Percentiles rank a stretch among this genome's conserved stretches.
Conservation (phyloP, 2,329 filamentous ascomycete genomes). For the Didymella pinodella region DNA sequence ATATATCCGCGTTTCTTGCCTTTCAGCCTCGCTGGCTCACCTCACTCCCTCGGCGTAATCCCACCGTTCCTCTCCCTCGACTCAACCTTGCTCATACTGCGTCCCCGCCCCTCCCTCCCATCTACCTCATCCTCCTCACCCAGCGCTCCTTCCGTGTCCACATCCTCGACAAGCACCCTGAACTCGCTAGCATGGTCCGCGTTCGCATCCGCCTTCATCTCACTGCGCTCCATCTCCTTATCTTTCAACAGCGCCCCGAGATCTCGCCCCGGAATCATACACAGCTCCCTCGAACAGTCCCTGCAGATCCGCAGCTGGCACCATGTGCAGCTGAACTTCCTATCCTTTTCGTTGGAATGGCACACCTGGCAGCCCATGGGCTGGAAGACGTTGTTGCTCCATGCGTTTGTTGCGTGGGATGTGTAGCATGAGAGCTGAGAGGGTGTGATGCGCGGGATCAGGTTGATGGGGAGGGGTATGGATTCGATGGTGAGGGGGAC, state of each 20-base stretch:
- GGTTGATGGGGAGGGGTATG: constrained; percentile 21
- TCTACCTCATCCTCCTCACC: constrained; percentile 7
- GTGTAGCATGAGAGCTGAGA: constrained; percentile 47
- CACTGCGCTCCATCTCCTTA: background rate
- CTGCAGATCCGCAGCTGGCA: constrained; percentile 49
- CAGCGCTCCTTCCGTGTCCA: constrained; percentile 7
- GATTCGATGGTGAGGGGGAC: constrained; percentile 33
- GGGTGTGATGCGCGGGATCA: constrained; percentile 41
- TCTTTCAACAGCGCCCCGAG: constrained; percentile 31
- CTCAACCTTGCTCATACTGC: constrained; percentile 8
- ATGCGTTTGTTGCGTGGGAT: constrained; percentile 36
- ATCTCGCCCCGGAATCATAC: constrained; percentile 28
- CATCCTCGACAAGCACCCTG: constrained; percentile 16
- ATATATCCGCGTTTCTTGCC: background rate
- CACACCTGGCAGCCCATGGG: constrained; percentile 51
- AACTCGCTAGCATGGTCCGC: background rate
- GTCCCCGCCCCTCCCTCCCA: constrained; percentile 2
- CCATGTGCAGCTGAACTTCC: constrained; percentile 48
- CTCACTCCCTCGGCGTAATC: constrained; percentile 4
- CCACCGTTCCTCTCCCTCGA: constrained; percentile 4
- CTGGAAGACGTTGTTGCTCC: constrained; percentile 43
- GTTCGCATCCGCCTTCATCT: too few relatives aligned
- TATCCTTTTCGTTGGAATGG: constrained; percentile 32
- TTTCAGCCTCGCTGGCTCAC: too few relatives aligned
- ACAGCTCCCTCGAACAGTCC: constrained; percentile 39